Conservation (phyloP, 345 rosid species). For the Carallia brachiata region DNA sequence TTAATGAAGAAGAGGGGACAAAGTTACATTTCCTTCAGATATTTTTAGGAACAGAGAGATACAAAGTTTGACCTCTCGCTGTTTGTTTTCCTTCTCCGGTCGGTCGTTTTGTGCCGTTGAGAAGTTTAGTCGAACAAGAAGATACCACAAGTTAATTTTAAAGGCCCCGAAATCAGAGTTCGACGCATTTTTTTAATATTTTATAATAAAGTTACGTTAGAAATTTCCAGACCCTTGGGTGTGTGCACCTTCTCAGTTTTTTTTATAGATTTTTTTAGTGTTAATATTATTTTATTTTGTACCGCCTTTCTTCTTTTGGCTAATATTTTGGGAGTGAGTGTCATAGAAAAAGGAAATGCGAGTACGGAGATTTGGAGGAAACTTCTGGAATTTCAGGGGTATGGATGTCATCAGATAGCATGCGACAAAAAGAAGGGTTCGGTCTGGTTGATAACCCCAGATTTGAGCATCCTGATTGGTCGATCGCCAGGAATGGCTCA, state of each 20-base stretch:
- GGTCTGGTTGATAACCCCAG: not conserved
- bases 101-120: conserved; percentile 24
- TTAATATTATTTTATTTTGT: not conserved
- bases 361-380: conserved; percentile 18
- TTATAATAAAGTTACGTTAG: conserved; percentile 17
- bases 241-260: not conserved
- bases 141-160: conserved; percentile 3
- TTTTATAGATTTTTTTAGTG: not conserved
- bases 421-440: not conserved
- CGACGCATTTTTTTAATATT: conserved; percentile 1
- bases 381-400: conserved; percentile 41
- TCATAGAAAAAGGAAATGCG: not conserved
- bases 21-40: not conserved
- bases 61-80: not conserved
- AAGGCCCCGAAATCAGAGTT: no score
- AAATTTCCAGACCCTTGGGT: conserved; percentile 36
- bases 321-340: no score
- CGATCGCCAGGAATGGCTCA: not conserved
- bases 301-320: conserved; percentile 1
- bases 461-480: conserved; percentile 14
- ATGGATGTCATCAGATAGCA: conserved; percentile 2
- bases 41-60: no score
- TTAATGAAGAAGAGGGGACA: not conserved
- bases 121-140: not conserved
- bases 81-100: not conserved